Conservation (phyloP, 202 grass and related monocot species). For the Carex arenaria region DNA sequence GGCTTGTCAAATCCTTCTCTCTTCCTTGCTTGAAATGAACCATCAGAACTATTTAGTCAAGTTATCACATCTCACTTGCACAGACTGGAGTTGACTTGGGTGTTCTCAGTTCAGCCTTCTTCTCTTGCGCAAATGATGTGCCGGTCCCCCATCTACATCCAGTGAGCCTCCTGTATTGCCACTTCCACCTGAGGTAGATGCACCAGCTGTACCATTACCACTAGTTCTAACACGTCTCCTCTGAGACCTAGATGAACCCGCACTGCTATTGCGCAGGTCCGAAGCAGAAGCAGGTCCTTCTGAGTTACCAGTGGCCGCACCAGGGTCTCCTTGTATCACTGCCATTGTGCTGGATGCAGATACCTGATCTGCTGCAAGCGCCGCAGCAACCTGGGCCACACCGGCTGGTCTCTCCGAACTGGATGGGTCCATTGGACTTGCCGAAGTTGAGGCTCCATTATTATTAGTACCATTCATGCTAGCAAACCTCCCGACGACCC, state of each 20-base stretch:
- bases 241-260: conserved; percentile 54
- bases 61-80: background rate
- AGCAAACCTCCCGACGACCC: conserved; percentile 47
- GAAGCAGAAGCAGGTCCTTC: conserved; percentile 40
- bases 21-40: background rate
- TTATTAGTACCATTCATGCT: conserved; percentile 24
- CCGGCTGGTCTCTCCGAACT: conserved; percentile 38
- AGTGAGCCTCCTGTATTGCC: conserved; percentile 44
- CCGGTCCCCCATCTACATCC: conserved; percentile 49
- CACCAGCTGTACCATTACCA: conserved; percentile 2
- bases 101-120: conserved; percentile 55
- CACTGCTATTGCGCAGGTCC: conserved; percentile 50
- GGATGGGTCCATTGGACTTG: conserved; percentile 34
- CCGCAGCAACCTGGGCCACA: conserved; percentile 32
- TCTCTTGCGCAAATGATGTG: conserved; percentile 54
- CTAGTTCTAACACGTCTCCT: conserved; percentile 52
- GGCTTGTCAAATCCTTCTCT: background rate
- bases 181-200: conserved; percentile 12
- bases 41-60: conserved; percentile 1
- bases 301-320: conserved; percentile 25
- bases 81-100: background rate
- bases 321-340: conserved; percentile 68
- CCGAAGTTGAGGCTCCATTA: conserved; percentile 53
- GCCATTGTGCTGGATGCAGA: conserved; percentile 88
- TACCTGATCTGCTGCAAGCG: conserved; percentile 65